A percentile compares a stretch with the other conserved stretches of the same genome.
Evolutionary conservation across 352 stramenopile species (phyloP).

Genomic region (Phytophthora chlamydospora): DNA sequence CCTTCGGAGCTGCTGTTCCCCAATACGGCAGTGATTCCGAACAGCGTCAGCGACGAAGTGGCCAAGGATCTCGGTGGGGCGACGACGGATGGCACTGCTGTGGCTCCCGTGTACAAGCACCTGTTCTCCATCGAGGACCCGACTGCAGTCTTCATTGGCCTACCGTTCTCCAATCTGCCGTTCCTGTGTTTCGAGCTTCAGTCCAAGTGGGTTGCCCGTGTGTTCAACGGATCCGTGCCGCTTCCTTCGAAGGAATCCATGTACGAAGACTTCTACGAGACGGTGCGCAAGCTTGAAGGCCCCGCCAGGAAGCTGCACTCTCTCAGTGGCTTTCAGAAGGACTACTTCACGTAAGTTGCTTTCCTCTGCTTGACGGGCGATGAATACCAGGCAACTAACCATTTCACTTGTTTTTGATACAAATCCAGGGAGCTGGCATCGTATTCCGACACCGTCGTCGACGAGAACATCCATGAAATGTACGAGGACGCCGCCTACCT

Average conservation of each 20-base stretch:
- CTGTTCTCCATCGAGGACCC: constrained; percentile 72
- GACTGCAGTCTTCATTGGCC: constrained; percentile 65
- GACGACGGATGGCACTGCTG: constrained; percentile 28
- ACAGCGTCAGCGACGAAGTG: constrained; percentile 22
- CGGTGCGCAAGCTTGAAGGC: constrained; percentile 42
- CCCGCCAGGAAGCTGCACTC: constrained; percentile 63
- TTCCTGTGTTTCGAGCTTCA: constrained; percentile 80
- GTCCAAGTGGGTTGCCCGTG: constrained; percentile 57
- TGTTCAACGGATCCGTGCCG: constrained; percentile 42
- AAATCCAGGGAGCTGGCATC: constrained; percentile 35
- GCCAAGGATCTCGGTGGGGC: constrained; percentile 33
- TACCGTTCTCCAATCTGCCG: constrained; percentile 72
- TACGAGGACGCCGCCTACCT: constrained; percentile 62
- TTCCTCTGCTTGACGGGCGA: neutral
- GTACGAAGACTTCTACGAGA: constrained; percentile 56
- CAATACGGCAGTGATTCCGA: constrained; percentile 5
- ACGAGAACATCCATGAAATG: constrained; percentile 59
- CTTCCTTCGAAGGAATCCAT: constrained; percentile 67
- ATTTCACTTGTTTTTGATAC: constrained; percentile 3
- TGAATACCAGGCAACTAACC: too few species aligned
- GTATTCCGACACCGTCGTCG: constrained; percentile 39
- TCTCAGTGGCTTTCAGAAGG: constrained; percentile 43
- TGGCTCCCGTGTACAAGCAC: constrained; percentile 74
- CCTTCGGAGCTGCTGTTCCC: constrained; percentile 52
- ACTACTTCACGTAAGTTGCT: constrained; percentile 48